phyloP scores from a whole-genome alignment of 495 filamentous ascomycete species.

The Neurospora intermedia region DNA sequence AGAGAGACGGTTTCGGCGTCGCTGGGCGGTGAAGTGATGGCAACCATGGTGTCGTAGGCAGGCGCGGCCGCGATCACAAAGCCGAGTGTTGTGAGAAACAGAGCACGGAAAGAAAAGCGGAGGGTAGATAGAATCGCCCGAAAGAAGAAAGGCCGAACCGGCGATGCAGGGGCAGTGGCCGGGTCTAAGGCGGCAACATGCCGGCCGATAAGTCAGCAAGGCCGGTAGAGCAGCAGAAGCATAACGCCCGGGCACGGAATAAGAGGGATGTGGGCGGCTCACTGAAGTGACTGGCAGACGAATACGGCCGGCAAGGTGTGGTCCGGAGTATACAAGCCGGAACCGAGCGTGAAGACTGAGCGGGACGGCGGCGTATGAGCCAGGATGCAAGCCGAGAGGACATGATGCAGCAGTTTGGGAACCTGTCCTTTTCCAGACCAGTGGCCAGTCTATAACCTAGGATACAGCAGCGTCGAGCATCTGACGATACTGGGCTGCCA shows the following conservation, averaged over 20 bases:
- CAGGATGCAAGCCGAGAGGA: conserved; percentile 6
- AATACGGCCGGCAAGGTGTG: background rate
- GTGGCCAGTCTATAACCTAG: background rate
- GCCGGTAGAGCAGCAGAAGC: background rate
- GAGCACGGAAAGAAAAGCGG: conserved; percentile 19
- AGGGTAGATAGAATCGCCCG: conserved; percentile 12
- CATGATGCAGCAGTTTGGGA: conserved; percentile 5
- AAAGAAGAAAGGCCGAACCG: conserved; percentile 10
- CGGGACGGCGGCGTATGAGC: conserved; percentile 3
- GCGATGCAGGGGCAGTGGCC: background rate
- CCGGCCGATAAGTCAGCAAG: background rate
- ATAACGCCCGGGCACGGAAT: background rate
- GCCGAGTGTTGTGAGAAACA: conserved; percentile 39
- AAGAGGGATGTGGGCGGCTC: background rate
- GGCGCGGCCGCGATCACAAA: conserved; percentile 45
- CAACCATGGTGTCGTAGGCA: conserved; percentile 30
- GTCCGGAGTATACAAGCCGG: conserved; percentile 1
- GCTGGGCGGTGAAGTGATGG: conserved; percentile 43
- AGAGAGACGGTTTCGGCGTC: conserved; percentile 63
- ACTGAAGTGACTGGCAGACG: background rate
- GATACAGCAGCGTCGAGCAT: background rate
- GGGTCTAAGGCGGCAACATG: background rate
- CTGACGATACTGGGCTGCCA: background rate
- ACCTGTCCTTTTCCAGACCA: background rate
- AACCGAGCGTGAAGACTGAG: conserved; percentile 2